Evolutionary conservation across 805 yeast species (phyloP).

Genomic region (Lachancea waltii): DNA sequence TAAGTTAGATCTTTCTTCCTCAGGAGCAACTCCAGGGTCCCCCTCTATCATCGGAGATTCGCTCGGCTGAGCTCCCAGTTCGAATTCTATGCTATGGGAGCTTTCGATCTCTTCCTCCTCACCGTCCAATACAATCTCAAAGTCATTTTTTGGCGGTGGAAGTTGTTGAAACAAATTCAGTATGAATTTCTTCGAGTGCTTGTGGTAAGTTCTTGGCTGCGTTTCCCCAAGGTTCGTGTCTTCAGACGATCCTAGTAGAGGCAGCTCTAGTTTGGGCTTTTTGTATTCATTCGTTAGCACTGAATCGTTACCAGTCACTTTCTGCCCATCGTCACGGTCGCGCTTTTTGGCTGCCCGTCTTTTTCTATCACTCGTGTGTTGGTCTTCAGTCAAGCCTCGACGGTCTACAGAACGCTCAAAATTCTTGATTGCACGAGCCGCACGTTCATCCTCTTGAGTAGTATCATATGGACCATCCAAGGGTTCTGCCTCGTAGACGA

Average conservation of each 20-base stretch:
- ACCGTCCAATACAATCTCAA: conserved; percentile 35
- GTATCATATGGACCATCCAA: conserved; percentile 64
- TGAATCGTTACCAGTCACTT: conserved; percentile 12
- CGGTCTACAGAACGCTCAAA: conserved; percentile 42
- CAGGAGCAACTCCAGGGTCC: too few relatives aligned
- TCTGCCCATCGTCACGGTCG: conserved; percentile 10
- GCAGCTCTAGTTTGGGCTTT: conserved; percentile 27
- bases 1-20: too few relatives aligned
- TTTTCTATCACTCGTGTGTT: conserved; percentile 30
- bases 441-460: conserved; percentile 45
- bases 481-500: conserved; percentile 71
- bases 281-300: conserved; percentile 17
- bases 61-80: too few relatives aligned
- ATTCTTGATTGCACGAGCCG: conserved; percentile 32
- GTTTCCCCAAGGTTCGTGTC: too few relatives aligned
- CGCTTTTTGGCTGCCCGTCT: conserved; percentile 26
- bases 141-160: conserved; percentile 43
- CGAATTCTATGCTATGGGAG: background rate
- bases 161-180: conserved; percentile 27
- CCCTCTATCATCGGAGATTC: too few relatives aligned
- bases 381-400: conserved; percentile 40
- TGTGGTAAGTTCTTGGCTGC: too few relatives aligned
- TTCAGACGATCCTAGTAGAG: conserved; percentile 28
- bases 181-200: conserved; percentile 5
- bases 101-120: background rate